phyloP scores from a whole-genome alignment of 2,329 filamentous ascomycete species.

The Karstenula rhodostoma region DNA sequence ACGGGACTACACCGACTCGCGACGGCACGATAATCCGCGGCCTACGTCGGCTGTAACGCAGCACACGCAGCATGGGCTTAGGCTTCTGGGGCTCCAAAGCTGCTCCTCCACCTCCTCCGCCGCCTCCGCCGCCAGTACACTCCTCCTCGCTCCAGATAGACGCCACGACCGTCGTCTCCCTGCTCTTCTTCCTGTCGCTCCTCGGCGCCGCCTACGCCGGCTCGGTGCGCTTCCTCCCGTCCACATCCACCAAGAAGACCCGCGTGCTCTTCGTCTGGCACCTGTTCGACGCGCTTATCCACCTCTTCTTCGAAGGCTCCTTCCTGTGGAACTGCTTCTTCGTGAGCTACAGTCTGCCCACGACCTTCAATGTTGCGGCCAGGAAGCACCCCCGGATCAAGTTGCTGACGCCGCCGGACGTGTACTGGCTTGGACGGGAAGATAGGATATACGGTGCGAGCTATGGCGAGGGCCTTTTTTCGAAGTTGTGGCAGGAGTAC shows the following conservation, averaged over 20 bases:
- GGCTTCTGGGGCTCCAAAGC: slow-evolving; percentile 24
- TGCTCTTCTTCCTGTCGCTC: slow-evolving; percentile 62
- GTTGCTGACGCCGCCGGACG: slow-evolving; percentile 55
- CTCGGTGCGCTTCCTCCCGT: slow-evolving; percentile 61
- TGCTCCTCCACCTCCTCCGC: slow-evolving; percentile 61
- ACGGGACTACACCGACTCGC: slow-evolving; percentile 2
- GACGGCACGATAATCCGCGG: not conserved
- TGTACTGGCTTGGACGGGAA: slow-evolving; percentile 62
- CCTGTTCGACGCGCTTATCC: slow-evolving; percentile 88
- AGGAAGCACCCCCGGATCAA: slow-evolving; percentile 43
- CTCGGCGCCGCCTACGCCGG: slow-evolving; percentile 62
- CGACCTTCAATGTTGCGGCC: slow-evolving; percentile 40
- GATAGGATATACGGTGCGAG: slow-evolving; percentile 66
- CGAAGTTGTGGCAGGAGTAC: slow-evolving; percentile 71
- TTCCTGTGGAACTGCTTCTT: slow-evolving; percentile 97
- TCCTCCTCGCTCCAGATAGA: slow-evolving; percentile 57
- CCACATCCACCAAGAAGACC: slow-evolving; percentile 61
- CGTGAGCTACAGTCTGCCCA: slow-evolving; percentile 61
- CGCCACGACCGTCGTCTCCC: slow-evolving; percentile 62
- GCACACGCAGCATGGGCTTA: not conserved
- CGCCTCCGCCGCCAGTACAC: slow-evolving; percentile 63
- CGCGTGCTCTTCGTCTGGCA: slow-evolving; percentile 94
- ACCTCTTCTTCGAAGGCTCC: slow-evolving; percentile 88
- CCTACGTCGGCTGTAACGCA: slow-evolving; percentile 9
- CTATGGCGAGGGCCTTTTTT: slow-evolving; percentile 63